These are phyloP conservation scores for Rhodamnia argentea DNA, from an alignment of 345 rosid species.

Conservation along the genomic window DNA sequence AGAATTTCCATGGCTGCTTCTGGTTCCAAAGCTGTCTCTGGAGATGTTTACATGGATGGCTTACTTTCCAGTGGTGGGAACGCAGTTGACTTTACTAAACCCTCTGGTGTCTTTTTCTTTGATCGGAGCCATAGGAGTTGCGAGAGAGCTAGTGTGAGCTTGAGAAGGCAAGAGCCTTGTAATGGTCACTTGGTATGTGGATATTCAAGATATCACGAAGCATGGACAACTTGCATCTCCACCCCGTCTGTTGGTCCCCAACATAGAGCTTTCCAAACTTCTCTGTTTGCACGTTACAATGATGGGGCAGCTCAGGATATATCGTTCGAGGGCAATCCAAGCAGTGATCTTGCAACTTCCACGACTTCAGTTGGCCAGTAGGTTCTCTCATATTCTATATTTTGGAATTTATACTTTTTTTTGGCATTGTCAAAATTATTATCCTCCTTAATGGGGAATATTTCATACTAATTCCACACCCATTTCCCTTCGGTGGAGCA, in stretches of 20 bases:
- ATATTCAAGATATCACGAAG: conserved; percentile 20
- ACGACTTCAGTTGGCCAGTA: conserved; percentile 35
- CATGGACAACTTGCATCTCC: conserved; percentile 10
- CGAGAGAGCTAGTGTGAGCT: conserved; percentile 33
- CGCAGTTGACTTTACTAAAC: conserved; percentile 45
- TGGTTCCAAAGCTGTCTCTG: conserved; percentile 52
- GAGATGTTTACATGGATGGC: conserved; percentile 64
- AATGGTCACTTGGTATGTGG: conserved; percentile 32
- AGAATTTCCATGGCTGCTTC: conserved; percentile 55
- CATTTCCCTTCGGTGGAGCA: too few species aligned
- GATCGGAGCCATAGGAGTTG: conserved; percentile 28
- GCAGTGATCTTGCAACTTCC: conserved; percentile 29
- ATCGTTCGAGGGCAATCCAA: conserved; percentile 43
- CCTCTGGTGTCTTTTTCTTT: conserved; percentile 39
- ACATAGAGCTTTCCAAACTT: conserved; percentile 29
- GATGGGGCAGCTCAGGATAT: conserved; percentile 50
- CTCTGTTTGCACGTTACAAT: conserved; percentile 24
- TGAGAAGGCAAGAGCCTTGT: conserved; percentile 22
- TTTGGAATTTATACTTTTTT: background rate
- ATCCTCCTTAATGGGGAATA: background rate
- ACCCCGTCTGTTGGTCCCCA: conserved; percentile 16
- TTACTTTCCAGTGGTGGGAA: conserved; percentile 37
- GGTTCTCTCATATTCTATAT: conserved; percentile 14
- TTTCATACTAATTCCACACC: background rate
- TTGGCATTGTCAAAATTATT: background rate